Base-by-base conservation (phyloP, 352 stramenopile species). In the Detonula confervacea region DNA sequence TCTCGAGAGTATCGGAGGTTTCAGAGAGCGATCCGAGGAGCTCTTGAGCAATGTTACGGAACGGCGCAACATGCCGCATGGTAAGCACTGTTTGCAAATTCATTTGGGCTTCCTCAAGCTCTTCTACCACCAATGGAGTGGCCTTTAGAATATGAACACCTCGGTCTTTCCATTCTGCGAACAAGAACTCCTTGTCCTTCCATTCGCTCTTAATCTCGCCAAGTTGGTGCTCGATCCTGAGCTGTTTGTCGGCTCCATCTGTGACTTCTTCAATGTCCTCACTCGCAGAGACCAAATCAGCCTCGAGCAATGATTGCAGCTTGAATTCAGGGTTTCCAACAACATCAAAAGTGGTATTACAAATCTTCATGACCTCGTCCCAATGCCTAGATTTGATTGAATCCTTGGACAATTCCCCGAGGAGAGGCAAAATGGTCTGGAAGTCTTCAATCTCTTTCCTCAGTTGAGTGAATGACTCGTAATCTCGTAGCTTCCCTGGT, bases 381-480 rank as follows among this genome's bases (percentile, higher is more conserved):
- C 97, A 99, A 73, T 99, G 97, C 8, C 97, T 93, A 27, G 95
- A 91, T 81, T 93, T 95, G 68, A 99, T 98, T 8, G 95, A 98
- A 52, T 97, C 93, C 64, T 99, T 99, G 33, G 96, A 98, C 18
- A 99, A 85, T 65, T 98, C 96, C 71, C 98, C 94, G 0, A 99
- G 79, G 3, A 99, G 80, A 9, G 97, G 97, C 5, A 99, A 77
- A 5, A 99, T 95, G 51, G 96, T 96, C 1, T 97, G 97, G 63
- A 99, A 99, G 73, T 99, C 97, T 71, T 98, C 96, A 69, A 99
- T 98, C 91, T 98, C 97, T 62, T 96, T 95, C 76, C 97, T 98
- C 0, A 99, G 80, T 55, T 98, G 95, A 0, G 96, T 97, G 84
- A 98, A 99, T 4, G 97, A 97, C 39, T 98, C 96, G 94, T 97